These are phyloP conservation scores for Cicer judaicum DNA, from an alignment of 306 rosid genomes.

Conservation along the genomic window DNA sequence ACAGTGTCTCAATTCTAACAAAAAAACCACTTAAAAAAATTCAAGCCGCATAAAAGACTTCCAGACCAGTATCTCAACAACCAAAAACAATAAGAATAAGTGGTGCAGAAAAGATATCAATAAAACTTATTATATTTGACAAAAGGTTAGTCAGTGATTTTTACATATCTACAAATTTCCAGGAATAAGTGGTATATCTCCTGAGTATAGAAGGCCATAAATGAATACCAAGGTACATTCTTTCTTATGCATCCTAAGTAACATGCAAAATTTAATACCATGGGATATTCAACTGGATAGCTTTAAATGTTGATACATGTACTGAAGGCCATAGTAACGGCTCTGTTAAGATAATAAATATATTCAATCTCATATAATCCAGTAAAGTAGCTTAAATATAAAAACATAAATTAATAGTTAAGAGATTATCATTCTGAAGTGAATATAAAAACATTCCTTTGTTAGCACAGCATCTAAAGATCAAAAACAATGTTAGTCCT, in stretches of 20 bases:
- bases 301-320: background rate
- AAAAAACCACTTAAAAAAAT: background rate
- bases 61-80: constrained; percentile 21
- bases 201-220: constrained; percentile 20
- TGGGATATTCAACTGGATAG: background rate
- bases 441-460: background rate
- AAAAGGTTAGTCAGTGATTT: background rate
- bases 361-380: constrained; percentile 21
- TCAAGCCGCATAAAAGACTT: constrained; percentile 25
- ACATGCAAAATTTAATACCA: background rate
- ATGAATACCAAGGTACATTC: constrained; percentile 14
- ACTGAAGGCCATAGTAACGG: background rate
- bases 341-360: constrained; percentile 8
- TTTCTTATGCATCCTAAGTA: background rate
- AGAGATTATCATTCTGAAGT: background rate
- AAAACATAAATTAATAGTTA: background rate
- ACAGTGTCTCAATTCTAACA: constrained; percentile 29
- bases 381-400: constrained; percentile 1
- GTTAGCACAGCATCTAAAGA: background rate
- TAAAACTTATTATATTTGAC: constrained; percentile 3
- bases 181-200: constrained; percentile 18
- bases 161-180: background rate
- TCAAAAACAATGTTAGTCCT: background rate
- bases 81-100: constrained; percentile 27
- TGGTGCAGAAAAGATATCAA: background rate